Base-by-base conservation (phyloP, 2,329 filamentous ascomycete genomes). In the Colletotrichum sp. region DNA sequence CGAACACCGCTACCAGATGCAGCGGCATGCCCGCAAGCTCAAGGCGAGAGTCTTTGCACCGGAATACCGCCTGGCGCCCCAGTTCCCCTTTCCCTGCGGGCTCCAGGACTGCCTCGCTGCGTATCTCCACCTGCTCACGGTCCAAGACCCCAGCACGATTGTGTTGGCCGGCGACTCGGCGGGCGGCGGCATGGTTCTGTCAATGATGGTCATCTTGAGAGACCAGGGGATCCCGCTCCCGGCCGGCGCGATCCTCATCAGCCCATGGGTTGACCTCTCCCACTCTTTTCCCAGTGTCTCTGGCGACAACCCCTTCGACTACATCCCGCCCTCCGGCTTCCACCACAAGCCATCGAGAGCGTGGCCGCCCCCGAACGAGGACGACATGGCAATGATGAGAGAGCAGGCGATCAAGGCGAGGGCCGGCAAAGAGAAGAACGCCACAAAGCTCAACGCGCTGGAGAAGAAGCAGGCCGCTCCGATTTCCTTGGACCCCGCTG, bases 1-100 rank as follows among this genome's bases (percentile, higher is more conserved):
- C 80, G 96, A 98, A 83, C 97, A 98, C 86, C 92, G 97, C n/a
- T 98, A 98, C 84, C 96, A 98, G 87, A 92, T 99, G 88, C 97
- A 99, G 83, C 90, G 96, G 63, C 96, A 98, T 88, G 97, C 97
- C 33, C 90, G 97, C 68, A 98, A 98, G 84, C 88, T 99, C 74
- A 95, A 97, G 83, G 96, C 95, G 21, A 90, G 95, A 69, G 93
- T 98, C 9, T 92, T 98, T 82, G 95, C 96, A 29, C 94, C 96
- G 7, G 88, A 92, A 75, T 99, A 98, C 83, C 91, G 97, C 54
- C 88, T 99, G 34, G 91, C 97, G 8, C 97, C 96, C 3, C 96
- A 98, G 81, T 99, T 96, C 74, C 97, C 97, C 0, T 99, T 99
- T 76, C 97, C 97, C 0, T 98, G 97, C 79, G 95, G 94, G 33